phyloP scores from a whole-genome alignment of 225 moss, liverwort and hornwort species.

The Polytrichum formosum region DNA sequence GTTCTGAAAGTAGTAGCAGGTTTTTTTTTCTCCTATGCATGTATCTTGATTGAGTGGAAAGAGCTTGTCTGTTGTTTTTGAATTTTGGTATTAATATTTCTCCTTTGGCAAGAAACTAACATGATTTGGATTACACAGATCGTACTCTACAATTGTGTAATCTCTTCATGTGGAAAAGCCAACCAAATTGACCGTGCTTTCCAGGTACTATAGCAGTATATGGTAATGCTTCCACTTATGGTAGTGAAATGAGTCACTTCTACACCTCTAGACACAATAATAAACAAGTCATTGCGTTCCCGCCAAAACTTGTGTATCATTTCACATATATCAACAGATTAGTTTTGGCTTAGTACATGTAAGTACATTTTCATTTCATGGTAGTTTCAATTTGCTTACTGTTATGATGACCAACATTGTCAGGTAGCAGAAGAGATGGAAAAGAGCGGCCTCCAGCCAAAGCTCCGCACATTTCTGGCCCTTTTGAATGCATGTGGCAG shows the following conservation, averaged over 20 bases:
- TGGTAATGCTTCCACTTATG: neutral
- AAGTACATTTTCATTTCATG: too few relatives aligned
- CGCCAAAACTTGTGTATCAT: too few relatives aligned
- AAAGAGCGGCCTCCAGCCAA: constrained; percentile 63
- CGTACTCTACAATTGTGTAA: constrained; percentile 62
- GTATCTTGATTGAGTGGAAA: too few relatives aligned
- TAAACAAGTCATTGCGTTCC: neutral
- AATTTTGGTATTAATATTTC: too few relatives aligned
- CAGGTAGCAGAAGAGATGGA: constrained; percentile 88
- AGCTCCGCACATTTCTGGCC: constrained; percentile 71
- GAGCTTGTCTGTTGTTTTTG: too few relatives aligned
- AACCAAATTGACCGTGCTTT: constrained; percentile 69
- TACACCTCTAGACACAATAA: neutral
- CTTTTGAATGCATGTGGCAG: constrained; percentile 74
- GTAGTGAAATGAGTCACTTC: neutral
- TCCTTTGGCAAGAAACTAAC: too few relatives aligned
- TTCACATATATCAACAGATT: too few relatives aligned
- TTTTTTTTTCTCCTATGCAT: too few relatives aligned
- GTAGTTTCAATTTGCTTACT: too few relatives aligned
- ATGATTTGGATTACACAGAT: constrained; percentile 26
- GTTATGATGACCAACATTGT: neutral
- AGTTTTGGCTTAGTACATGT: too few relatives aligned
- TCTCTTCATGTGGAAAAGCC: constrained; percentile 67
- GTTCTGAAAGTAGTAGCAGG: too few relatives aligned
- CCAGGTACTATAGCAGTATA: constrained; percentile 33